phyloP scores from a whole-genome alignment of 2,329 filamentous ascomycete genomes.

The Kalmusia sp. region DNA sequence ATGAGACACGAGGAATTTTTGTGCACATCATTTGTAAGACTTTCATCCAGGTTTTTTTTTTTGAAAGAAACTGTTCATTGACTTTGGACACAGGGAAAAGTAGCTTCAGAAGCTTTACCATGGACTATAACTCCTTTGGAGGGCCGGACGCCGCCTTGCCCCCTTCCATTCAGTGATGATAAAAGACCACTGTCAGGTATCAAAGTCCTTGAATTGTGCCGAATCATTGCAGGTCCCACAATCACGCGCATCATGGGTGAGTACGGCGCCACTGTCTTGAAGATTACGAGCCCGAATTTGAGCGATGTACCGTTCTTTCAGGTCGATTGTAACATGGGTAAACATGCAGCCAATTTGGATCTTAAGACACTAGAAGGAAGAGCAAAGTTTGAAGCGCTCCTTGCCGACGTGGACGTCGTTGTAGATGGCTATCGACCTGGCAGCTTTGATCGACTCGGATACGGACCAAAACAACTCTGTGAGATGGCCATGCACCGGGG shows the following conservation, averaged over 20 bases:
- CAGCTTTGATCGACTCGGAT: slow-evolving; percentile 66
- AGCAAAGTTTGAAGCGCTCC: slow-evolving; percentile 60
- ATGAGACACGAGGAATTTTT: slow-evolving; percentile 51
- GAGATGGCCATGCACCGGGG: slow-evolving; percentile 59
- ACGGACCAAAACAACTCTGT: slow-evolving; percentile 60
- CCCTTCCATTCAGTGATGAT: slow-evolving; percentile 13
- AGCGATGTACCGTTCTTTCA: slow-evolving; percentile 73
- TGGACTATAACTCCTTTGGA: neutral
- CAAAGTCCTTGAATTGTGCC: slow-evolving; percentile 73
- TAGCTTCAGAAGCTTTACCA: neutral
- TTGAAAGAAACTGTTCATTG: neutral
- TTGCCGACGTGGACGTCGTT: slow-evolving; percentile 67
- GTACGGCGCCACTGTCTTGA: slow-evolving; percentile 73
- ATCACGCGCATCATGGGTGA: slow-evolving; percentile 71
- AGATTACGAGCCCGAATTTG: slow-evolving; percentile 68
- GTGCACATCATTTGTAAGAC: slow-evolving; percentile 55
- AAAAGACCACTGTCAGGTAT: slow-evolving; percentile 58
- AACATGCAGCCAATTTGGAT: neutral
- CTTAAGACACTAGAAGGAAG: slow-evolving; percentile 47
- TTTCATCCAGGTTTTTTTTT: slow-evolving; percentile 58
- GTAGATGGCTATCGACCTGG: slow-evolving; percentile 72
- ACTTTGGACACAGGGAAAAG: neutral
- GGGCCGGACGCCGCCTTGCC: slow-evolving; percentile 46
- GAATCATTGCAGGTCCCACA: slow-evolving; percentile 73
- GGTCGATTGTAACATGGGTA: slow-evolving; percentile 64